Evolutionary conservation across 371 early-diverging fungal genomes (phyloP).

Genomic region (Caulochytrium protostelioides): DNA sequence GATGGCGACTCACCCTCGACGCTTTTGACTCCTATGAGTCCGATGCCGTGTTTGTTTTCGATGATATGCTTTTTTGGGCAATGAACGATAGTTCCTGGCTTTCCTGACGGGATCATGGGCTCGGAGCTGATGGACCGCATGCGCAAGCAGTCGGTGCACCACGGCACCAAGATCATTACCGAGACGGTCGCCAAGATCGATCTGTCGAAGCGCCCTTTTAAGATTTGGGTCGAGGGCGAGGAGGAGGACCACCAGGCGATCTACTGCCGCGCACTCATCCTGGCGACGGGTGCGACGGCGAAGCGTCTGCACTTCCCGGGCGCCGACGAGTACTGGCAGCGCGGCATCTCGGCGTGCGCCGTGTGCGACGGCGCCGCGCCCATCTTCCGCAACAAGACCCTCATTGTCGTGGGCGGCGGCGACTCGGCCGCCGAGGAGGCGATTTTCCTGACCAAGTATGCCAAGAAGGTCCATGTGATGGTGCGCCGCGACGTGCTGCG

Average conservation of each 20-base stretch:
- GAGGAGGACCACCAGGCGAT: constrained; percentile 8
- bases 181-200: constrained; percentile 25
- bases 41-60: constrained; percentile 7
- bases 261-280: constrained; percentile 21
- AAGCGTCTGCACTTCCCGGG: constrained; percentile 18
- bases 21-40: no score
- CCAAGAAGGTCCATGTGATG: constrained; percentile 34
- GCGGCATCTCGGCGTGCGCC: constrained; percentile 45
- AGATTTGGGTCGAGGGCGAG: constrained; percentile 17
- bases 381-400: constrained; percentile 70
- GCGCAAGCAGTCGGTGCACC: constrained; percentile 14
- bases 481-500: constrained; percentile 36
- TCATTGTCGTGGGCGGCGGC: constrained; percentile 46
- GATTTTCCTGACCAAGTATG: constrained; percentile 36
- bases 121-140: constrained; percentile 18
- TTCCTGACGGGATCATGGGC: constrained; percentile 65
- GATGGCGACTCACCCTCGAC: no score
- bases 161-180: constrained; percentile 21
- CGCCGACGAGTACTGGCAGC: constrained; percentile 21
- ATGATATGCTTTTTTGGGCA: constrained; percentile 1
- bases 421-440: constrained; percentile 50
- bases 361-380: constrained; percentile 82
- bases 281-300: constrained; percentile 50
- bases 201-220: constrained; percentile 20
- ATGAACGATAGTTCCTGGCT: constrained; percentile 19